These are phyloP conservation scores for Penicillium coprophilum DNA, from an alignment of 495 filamentous ascomycete species.

Conservation along the genomic window DNA sequence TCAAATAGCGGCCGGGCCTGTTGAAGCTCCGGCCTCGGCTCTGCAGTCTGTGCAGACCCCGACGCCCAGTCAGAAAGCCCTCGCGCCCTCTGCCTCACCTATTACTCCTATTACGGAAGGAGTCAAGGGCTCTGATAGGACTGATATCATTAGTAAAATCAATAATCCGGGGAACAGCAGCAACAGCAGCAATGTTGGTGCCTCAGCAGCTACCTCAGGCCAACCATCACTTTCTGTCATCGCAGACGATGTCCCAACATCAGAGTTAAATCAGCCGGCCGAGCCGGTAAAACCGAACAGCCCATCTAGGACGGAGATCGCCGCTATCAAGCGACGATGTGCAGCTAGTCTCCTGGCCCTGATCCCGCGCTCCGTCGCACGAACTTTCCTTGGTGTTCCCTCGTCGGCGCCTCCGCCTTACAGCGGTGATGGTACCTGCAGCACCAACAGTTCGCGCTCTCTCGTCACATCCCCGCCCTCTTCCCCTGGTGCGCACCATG, in stretches of 20 bases:
- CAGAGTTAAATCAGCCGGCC: neutral
- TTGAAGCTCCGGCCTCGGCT: slow-evolving; percentile 25
- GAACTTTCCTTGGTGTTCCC: slow-evolving; percentile 38
- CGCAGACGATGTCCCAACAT: slow-evolving; percentile 11
- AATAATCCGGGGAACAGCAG: slow-evolving; percentile 2
- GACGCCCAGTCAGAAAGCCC: slow-evolving; percentile 20
- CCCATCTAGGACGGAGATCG: slow-evolving; percentile 41
- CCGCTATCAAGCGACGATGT: slow-evolving; percentile 56
- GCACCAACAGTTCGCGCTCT: slow-evolving; percentile 21
- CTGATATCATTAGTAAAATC: slow-evolving; percentile 21
- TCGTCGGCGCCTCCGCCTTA: slow-evolving; percentile 16
- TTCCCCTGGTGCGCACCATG: slow-evolving; percentile 7
- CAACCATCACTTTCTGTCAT: slow-evolving; percentile 1
- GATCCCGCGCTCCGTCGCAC: slow-evolving; percentile 42
- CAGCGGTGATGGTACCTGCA: slow-evolving; percentile 31
- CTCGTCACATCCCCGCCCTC: slow-evolving; percentile 18
- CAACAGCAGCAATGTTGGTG: slow-evolving; percentile 23
- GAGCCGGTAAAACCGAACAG: slow-evolving; percentile 17
- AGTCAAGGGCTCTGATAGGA: slow-evolving; percentile 9
- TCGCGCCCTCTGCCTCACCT: slow-evolving; percentile 11
- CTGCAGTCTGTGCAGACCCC: slow-evolving; percentile 35
- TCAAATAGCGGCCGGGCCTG: slow-evolving; percentile 23
- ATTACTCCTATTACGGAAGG: slow-evolving; percentile 5
- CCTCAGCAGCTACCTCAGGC: slow-evolving; percentile 3
- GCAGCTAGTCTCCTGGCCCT: slow-evolving; percentile 51